Evolutionary conservation across 352 stramenopile species (phyloP), one percentile per base, ranked within the genome.

Genomic region (Elongisporangium undulatum): DNA sequence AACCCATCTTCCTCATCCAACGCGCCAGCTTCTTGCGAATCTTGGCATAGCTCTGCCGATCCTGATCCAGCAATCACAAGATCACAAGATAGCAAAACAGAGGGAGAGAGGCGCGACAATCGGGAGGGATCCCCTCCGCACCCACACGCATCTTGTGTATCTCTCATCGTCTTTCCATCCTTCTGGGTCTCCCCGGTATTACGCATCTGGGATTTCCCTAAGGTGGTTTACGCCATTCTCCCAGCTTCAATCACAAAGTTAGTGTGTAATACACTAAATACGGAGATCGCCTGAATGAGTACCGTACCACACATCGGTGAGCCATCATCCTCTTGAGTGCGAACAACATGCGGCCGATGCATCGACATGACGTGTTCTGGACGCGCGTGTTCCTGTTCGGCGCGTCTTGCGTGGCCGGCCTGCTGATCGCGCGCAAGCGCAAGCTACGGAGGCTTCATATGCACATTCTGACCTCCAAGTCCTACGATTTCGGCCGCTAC

Each of bases 371-470:
- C 38, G 66, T 74, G 52, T 82, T 90, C 61, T 90, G 80, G 80
- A 86, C 75, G 64, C 77, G 79, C 58, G 68, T 86, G 22, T 92
- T 92, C 68, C 68, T 85, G 2, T 85, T 92, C 58, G 77, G 79
- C 52, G 79, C 79, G 41, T 82, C 82, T 13, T 89, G 78, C 56
- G 71, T 92, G 13, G 77, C 75, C 9, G 83, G 83, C 0, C 72
- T 92, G 20, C 73, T 92, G 54, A 71, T 90, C 45, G 70, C 72
- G 21, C 80, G 83, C 56, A 85, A 87, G 49, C 74, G 81, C 53
- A 87, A 89, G 67, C 79, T 92, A 23, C 78, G 66, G 21, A 71
- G 79, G 59, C 82, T 92, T 59, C 80, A 92, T 55, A 55, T 80
- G 52, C 80, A 88, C 61, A 80, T 92, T 51, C 66, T 92, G 49